Evolutionary conservation across 805 yeast species (phyloP), one percentile per base, ranked within the genome.

Genomic region (Kazachstania bromeliacearum): DNA sequence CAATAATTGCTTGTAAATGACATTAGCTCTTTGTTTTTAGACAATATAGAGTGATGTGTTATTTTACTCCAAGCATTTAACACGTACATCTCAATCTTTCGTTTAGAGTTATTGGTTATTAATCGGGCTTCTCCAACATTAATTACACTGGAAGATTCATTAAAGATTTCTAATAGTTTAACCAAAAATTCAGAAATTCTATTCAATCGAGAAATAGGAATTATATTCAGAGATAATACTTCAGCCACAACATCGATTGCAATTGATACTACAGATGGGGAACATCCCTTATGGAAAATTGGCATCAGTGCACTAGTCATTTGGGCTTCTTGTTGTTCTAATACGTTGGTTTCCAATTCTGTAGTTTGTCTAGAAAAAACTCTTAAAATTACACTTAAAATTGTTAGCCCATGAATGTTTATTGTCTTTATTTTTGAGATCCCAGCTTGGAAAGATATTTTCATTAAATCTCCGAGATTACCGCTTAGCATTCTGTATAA

Each of bases 281-380:
- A 77, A 38, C 87, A 78, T 14, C 78, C 88, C 3, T 70, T 64
- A 23, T 70, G 71, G 60, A 92, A 89, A 8, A 94, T 85, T 0
- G 96, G 95, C 33, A 85, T 72, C 38, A 89, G 66, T 0, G 97
- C 94, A 39, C 95, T 79, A 7, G 84, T 79, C 7, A 92, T 84
- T 48, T 85, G 96, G 0, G 97, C 97, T 50, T 92, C 96, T 50
- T 83, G 95, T 58, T 88, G 96, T 45, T 84, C 95, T 29, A 89
- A 62, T 7, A 87, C 72, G 12, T 72, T 71, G 3, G 77, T 76
- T 0, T 84, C 79, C 47, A 77, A 79, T 20, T 82, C 70, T 0
- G 89, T 85, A 52, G 83, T 95, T 8, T 65, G 70, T 33, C 76
- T 58, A 18, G 68, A 67, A 57, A 74, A 81, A 1, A 71, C 60